Conservation (phyloP, 192 early-diverging fungal genomes). For the Coemansia erecta region DNA sequence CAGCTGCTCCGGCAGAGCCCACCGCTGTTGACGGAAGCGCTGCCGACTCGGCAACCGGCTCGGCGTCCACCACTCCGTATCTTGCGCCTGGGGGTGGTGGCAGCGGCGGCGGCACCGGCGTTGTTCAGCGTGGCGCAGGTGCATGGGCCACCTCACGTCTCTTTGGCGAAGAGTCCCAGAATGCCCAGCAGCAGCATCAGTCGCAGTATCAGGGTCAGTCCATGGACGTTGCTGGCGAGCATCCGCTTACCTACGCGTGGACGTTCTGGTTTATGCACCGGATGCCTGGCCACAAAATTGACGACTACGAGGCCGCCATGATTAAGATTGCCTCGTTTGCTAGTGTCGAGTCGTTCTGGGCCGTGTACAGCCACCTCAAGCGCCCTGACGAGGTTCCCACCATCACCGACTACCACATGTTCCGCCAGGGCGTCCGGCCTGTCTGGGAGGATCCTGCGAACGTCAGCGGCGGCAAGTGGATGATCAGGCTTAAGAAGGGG, state of each 20-base stretch:
- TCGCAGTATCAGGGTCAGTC: conserved; percentile 2
- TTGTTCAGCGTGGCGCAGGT: conserved; percentile 5
- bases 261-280: conserved; percentile 96
- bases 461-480: conserved; percentile 94
- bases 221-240: conserved; percentile 21
- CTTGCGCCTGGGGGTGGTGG: neutral
- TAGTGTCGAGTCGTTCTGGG: conserved; percentile 78
- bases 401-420: conserved; percentile 90
- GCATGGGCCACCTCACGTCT: conserved; percentile 16
- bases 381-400: conserved; percentile 81
- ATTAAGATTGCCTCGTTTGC: conserved; percentile 79
- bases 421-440: conserved; percentile 87
- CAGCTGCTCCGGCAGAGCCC: conserved; percentile 3
- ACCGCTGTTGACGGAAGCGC: neutral
- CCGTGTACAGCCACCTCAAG: conserved; percentile 72
- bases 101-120: too few relatives aligned
- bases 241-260: conserved; percentile 79
- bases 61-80: neutral
- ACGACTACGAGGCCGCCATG: conserved; percentile 87
- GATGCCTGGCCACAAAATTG: conserved; percentile 77
- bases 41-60: neutral
- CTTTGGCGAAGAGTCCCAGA: neutral
- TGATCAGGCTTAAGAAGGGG: conserved; percentile 89
- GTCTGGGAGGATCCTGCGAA: conserved; percentile 94
- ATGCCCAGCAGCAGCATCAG: too few relatives aligned